Base-by-base conservation (phyloP, 257 asterid genomes). In the Solanum chmielewskii region DNA sequence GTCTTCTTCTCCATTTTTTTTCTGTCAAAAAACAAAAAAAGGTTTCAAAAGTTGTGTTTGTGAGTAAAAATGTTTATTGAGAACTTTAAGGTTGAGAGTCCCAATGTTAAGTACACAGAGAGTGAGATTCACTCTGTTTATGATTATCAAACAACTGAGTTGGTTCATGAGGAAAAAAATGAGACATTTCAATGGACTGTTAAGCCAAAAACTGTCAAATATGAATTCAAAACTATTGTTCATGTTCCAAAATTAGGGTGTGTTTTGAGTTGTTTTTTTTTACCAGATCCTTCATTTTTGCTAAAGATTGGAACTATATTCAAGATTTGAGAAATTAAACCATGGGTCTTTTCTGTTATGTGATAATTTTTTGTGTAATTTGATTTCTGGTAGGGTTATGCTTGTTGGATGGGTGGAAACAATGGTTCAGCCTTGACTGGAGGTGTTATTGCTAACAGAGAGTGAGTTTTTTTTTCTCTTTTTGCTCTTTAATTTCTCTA, bases 381-480 rank as follows among this genome's bases (percentile, higher is more conserved):
- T 74, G 33, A 68, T 23, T 86, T 76, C 9, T 86, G 27, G 37
- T 77, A 97, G 99, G 94, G 99, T 96, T 87, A 92, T 97, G 99
- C 98, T 97, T 88, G 99, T 97, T 82, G 99, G 99, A 71, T 97
- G 99, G 99, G 99, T 84, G 99, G 99, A 21, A 97, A 97, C 95
- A 97, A 97, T 88, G 99, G 99, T 16, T 94, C 95, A 4, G 95
- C 99, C 45, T 98, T 97, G 15, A 96, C 99, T 7, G 99, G 95
- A 52, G 98, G 99, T 59, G 99, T 97, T 73, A 93, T 96, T 62
- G 98, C 99, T 0, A 97, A 97, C 87, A 90, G 98, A 41, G 99
- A 97, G 99, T 97, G 90, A 94, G 98, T 92, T 74, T 31, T 31
- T 31, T 52, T 7, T 31, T 3, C 33, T 6, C 59, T 15, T 29